Evolutionary conservation across 805 yeast species (phyloP), one percentile per base, ranked within the genome.

Genomic region (Saturnispora sanitii): DNA sequence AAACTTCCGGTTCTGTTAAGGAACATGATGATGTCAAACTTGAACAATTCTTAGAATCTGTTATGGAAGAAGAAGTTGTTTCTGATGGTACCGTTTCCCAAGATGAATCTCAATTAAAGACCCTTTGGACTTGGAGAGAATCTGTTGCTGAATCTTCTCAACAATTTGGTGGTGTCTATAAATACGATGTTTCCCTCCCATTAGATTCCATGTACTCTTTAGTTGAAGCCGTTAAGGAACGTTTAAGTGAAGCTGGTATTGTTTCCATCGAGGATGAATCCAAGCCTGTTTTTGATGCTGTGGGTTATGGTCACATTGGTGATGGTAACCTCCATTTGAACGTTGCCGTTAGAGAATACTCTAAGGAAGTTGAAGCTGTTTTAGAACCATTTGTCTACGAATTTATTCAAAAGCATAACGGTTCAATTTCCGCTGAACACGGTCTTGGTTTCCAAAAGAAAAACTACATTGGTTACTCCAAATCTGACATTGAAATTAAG

Each of bases 251-350:
- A 26, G 69, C 71, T 23, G 78, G 72, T 2, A 62, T 90, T 41
- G 63, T 79, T 18, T 84, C 82, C 40, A 75, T 71, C 35, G 75
- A 77, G 26, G 81, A 73, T 32, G 67, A 71, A 3, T 72, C 70
- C 58, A 55, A 56, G 39, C 95, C 96, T 2, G 96, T 84, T 2
- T 79, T 85, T 40, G 81, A 77, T 45, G 94, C 94, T 9, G 79
- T 90, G 49, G 98, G 98, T 0, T 92, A 90, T 55, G 98, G 98
- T n/a, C 98, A 92, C 56, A 74, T 92, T 53, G 98, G 98, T 42
- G 98, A 92, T 58, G 97, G 98, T 40, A 92, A 92, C 63, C 67
- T 92, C 54, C 98, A 92, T 61, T 73, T 92, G 56, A 92, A 92
- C 57, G 94, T 92, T 38, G 81, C 94, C 33, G 95, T 87, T 15